Evolutionary conservation across 306 rosid species (phyloP).

Genomic region (Betula pendula): DNA sequence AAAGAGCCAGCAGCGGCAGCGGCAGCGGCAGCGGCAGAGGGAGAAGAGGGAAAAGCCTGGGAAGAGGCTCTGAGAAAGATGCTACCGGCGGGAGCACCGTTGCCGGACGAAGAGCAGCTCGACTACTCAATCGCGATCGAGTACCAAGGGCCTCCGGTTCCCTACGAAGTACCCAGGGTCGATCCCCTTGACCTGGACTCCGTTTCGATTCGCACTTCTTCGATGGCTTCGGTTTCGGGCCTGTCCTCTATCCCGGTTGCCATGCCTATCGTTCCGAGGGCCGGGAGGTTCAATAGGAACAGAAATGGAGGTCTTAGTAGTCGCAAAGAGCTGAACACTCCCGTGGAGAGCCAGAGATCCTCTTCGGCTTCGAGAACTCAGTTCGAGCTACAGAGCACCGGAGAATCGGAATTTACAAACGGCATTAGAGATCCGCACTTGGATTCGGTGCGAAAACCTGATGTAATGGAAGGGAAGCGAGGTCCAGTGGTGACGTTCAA

Average conservation of each 20-base stretch:
- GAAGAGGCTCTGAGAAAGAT: constrained; percentile 59
- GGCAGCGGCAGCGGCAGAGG: constrained; percentile 26
- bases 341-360: constrained; percentile 51
- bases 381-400: constrained; percentile 42
- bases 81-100: constrained; percentile 78
- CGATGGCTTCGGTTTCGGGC: constrained; percentile 40
- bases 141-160: constrained; percentile 71
- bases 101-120: constrained; percentile 84
- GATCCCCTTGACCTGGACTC: constrained; percentile 62
- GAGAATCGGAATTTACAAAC: constrained; percentile 39
- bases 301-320: constrained; percentile 42
- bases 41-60: constrained; percentile 57
- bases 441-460: constrained; percentile 16
- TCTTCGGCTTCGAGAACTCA: constrained; percentile 50
- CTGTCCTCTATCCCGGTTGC: constrained; percentile 53
- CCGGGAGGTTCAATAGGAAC: constrained; percentile 44
- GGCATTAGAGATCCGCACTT: constrained; percentile 30
- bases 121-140: constrained; percentile 82
- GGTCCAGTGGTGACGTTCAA: constrained; percentile 58
- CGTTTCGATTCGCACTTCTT: constrained; percentile 34
- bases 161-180: constrained; percentile 64
- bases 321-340: constrained; percentile 37
- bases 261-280: constrained; percentile 47
- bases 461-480: constrained; percentile 33
- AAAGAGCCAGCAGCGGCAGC: constrained; percentile 41